Conservation (phyloP, 2,329 filamentous ascomycete species). For the Ceratocystis harringtonii region DNA sequence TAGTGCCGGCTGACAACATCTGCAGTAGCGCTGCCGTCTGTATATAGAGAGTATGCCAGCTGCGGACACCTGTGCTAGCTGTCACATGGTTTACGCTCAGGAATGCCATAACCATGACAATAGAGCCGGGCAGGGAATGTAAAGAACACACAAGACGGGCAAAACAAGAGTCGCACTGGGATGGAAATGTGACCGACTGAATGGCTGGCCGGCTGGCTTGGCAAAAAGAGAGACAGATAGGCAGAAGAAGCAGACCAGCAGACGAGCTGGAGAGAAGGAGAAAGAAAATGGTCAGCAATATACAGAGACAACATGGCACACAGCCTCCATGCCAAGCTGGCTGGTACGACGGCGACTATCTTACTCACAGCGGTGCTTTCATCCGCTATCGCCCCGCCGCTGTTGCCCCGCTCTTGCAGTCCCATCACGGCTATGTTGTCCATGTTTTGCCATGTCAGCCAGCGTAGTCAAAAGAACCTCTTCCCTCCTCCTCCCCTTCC, state of each 20-base stretch:
- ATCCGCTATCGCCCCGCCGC: too few relatives aligned
- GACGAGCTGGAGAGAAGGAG: neutral
- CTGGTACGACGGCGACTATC: neutral
- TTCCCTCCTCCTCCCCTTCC: too few relatives aligned
- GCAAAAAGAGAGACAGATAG: neutral
- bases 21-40: too few relatives aligned
- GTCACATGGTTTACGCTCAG: neutral
- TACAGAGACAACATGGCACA: neutral
- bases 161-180: neutral
- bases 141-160: neutral
- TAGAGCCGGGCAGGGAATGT: neutral
- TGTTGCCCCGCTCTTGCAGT: too few relatives aligned
- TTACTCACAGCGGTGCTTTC: too few relatives aligned
- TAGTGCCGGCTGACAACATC: too few relatives aligned
- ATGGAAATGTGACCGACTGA: neutral
- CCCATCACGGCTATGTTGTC: too few relatives aligned
- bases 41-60: neutral
- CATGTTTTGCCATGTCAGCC: too few relatives aligned
- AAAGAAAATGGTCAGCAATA: too few relatives aligned
- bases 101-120: neutral
- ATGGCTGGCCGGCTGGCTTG: too few relatives aligned
- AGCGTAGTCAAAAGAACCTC: too few relatives aligned
- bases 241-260: neutral
- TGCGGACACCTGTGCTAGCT: neutral
- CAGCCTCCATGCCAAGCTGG: neutral